phyloP scores from a whole-genome alignment of 1,139 yeast genomes.

The Candida frijolesensis region DNA sequence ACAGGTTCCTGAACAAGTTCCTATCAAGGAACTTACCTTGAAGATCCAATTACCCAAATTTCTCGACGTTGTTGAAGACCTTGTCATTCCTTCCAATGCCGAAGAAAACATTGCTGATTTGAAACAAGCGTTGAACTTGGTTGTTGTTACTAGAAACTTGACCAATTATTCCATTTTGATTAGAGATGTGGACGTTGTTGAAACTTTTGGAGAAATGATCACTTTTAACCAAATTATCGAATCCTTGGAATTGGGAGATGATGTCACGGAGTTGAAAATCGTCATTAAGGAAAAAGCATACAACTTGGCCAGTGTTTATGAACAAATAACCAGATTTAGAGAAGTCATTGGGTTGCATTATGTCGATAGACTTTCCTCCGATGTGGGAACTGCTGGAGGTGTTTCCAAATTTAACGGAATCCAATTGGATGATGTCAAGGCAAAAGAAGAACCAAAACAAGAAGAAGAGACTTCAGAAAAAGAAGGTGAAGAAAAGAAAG shows the following conservation, averaged over 20 bases:
- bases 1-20: slow-evolving; percentile 17
- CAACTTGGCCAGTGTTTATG: slow-evolving; percentile 40
- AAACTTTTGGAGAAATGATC: slow-evolving; percentile 34
- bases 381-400: slow-evolving; percentile 30
- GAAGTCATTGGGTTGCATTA: slow-evolving; percentile 48
- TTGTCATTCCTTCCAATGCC: slow-evolving; percentile 22
- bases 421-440: slow-evolving; percentile 27
- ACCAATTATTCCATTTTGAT: slow-evolving; percentile 58
- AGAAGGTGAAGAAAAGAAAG: slow-evolving; percentile 12
- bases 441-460: slow-evolving; percentile 11
- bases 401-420: slow-evolving; percentile 33
- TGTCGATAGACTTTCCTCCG: slow-evolving; percentile 33
- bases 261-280: slow-evolving; percentile 22
- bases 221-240: slow-evolving; percentile 34
- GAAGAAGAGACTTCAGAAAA: slow-evolving; percentile 10
- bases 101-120: slow-evolving; percentile 61
- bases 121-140: slow-evolving; percentile 55
- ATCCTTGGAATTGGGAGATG: slow-evolving; percentile 24
- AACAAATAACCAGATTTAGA: slow-evolving; percentile 44
- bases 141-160: slow-evolving; percentile 58
- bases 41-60: slow-evolving; percentile 36
- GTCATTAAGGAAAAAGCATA: slow-evolving; percentile 37
- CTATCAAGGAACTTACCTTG: slow-evolving; percentile 27
- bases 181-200: slow-evolving; percentile 37
- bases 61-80: slow-evolving; percentile 21